These are phyloP conservation scores for Stephania yunnanensis DNA, from an alignment of 164 flowering plant species.

Conservation along the genomic window DNA sequence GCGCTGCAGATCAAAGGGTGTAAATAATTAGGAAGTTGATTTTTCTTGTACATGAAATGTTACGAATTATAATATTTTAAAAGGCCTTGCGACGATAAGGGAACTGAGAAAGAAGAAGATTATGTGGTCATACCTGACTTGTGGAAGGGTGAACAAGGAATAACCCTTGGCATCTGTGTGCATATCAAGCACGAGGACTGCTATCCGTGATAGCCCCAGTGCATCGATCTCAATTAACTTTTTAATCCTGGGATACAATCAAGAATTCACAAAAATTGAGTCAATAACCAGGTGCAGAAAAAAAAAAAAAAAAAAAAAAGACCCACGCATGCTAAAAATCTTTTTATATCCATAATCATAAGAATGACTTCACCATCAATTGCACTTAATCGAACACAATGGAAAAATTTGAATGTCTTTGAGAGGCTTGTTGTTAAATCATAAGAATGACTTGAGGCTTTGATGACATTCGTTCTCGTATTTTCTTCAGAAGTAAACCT, in stretches of 20 bases:
- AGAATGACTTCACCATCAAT: no score
- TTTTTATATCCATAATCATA: no score
- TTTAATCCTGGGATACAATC: slow-evolving; percentile 47
- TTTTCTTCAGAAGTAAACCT: no score
- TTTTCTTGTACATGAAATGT: not conserved
- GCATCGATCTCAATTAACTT: slow-evolving; percentile 88
- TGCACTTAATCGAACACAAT: no score
- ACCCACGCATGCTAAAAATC: no score
- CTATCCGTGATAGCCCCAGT: slow-evolving; percentile 67
- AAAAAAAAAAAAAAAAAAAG: no score
- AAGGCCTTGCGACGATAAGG: not conserved
- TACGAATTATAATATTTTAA: not conserved
- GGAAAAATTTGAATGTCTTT: no score
- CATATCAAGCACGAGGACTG: slow-evolving; percentile 69
- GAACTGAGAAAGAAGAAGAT: not conserved
- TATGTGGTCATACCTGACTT: slow-evolving; percentile 68
- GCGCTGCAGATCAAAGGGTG: slow-evolving; percentile 38
- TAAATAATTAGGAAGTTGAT: not conserved
- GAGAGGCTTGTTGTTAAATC: no score
- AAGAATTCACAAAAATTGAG: not conserved
- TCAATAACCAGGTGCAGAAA: not conserved
- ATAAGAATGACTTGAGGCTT: no score
- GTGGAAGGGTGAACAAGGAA: slow-evolving; percentile 80
- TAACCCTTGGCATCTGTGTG: slow-evolving; percentile 85
- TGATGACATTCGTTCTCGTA: no score